Conservation (phyloP, 805 yeast species). For the Vanderwaltozyma verrucispora region DNA sequence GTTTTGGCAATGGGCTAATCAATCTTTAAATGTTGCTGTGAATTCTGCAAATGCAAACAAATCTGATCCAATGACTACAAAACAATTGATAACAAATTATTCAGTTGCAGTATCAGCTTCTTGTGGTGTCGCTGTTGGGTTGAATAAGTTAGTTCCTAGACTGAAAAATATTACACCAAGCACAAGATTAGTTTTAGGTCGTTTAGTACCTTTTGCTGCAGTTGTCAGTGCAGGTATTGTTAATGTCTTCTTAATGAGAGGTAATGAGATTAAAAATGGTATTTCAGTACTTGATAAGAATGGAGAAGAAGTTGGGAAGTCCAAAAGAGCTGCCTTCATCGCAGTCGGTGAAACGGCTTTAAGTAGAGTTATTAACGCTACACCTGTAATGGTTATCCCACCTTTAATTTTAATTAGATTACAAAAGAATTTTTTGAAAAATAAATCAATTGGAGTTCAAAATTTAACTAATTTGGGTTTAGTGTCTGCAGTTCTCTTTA, state of each 20-base stretch:
- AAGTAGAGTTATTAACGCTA: conserved; percentile 88
- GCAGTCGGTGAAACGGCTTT: conserved; percentile 98
- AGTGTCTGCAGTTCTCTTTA: conserved; percentile 75
- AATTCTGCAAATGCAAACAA: conserved; percentile 95
- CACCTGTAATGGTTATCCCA: conserved; percentile 96
- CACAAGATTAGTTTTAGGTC: conserved; percentile 61
- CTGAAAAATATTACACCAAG: conserved; percentile 58
- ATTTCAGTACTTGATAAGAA: conserved; percentile 61
- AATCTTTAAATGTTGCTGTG: conserved; percentile 91
- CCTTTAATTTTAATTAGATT: conserved; percentile 73
- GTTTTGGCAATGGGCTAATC: conserved; percentile 98
- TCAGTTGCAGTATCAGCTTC: conserved; percentile 87
- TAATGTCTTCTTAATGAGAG: conserved; percentile 93
- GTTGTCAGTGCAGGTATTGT: conserved; percentile 96
- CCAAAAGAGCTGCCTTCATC: conserved; percentile 75
- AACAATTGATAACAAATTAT: conserved; percentile 71
- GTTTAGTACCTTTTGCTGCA: conserved; percentile 97
- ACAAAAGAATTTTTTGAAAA: conserved; percentile 60
- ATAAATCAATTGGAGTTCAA: conserved; percentile 54
- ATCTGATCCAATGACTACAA: conserved; percentile 76
- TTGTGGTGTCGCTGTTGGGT: conserved; percentile 90
- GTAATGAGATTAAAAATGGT: conserved; percentile 85
- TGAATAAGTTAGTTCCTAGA: conserved; percentile 84
- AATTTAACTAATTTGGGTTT: conserved; percentile 74
- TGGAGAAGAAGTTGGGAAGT: conserved; percentile 56